Percentiles rank a stretch among this genome's conserved stretches.
Conservation (phyloP, 2,329 filamentous ascomycete species). For the Aspergillus transmontanensis region DNA sequence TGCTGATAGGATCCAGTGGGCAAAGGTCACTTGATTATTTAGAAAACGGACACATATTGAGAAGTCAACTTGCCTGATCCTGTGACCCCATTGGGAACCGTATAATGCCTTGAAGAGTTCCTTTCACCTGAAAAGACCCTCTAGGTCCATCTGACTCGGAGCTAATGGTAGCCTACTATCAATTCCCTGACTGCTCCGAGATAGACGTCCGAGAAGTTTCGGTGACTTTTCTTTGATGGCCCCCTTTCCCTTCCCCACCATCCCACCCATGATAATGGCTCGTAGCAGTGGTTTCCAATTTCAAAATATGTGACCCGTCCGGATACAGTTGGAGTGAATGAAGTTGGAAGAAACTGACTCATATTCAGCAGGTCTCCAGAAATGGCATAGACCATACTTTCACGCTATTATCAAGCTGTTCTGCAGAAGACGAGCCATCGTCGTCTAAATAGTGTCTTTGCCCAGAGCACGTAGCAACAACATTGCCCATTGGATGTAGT, state of each 20-base stretch:
- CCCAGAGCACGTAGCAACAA: constrained; percentile 55
- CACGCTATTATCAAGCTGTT: constrained; percentile 39
- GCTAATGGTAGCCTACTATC: background rate
- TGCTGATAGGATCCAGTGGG: background rate
- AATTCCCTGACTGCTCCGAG: background rate
- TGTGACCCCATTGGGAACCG: background rate
- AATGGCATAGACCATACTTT: constrained; percentile 45
- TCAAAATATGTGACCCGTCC: background rate
- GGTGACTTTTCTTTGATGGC: background rate
- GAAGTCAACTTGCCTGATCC: background rate
- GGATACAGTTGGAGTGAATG: background rate
- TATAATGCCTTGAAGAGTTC: background rate
- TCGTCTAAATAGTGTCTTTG: constrained; percentile 35
- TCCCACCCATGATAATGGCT: background rate
- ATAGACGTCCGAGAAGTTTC: background rate
- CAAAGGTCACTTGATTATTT: no score
- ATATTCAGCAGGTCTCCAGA: constrained; percentile 5
- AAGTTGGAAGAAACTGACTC: background rate
- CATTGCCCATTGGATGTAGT: constrained; percentile 50
- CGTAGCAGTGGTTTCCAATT: background rate
- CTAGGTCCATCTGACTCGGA: background rate
- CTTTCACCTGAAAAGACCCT: background rate
- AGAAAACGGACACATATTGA: background rate
- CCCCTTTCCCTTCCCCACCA: background rate
- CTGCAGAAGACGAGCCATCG: constrained; percentile 8